A percentile compares a stretch with the other conserved stretches of the same genome.
These are phyloP conservation scores for Ophiostoma triangulosporum DNA, from an alignment of 2,329 filamentous ascomycete genomes.

Conservation along the genomic window DNA sequence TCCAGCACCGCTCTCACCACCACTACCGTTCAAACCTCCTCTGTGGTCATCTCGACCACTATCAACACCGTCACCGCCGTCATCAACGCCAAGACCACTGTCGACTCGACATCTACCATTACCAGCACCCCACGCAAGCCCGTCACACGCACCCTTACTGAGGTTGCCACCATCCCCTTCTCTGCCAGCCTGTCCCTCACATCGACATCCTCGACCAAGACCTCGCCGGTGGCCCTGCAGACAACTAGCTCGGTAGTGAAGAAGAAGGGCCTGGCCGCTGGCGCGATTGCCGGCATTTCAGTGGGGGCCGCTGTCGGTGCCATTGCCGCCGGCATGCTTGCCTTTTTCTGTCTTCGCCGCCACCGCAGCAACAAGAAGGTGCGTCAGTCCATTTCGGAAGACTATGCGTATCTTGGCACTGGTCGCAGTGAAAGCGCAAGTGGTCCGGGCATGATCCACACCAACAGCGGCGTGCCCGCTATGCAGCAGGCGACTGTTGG, in stretches of 20 bases:
- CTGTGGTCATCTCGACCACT: slow-evolving; percentile 1
- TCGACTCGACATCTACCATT: slow-evolving; percentile 13
- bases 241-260: not conserved
- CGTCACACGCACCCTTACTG: slow-evolving; percentile 13
- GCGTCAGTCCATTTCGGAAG: slow-evolving; percentile 4
- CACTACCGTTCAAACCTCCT: slow-evolving; percentile 5
- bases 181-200: not conserved
- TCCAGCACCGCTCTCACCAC: slow-evolving; percentile 2
- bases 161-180: slow-evolving; percentile 4
- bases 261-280: slow-evolving; percentile 4
- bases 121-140: slow-evolving; percentile 9
- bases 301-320: slow-evolving; percentile 10
- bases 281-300: slow-evolving; percentile 15
- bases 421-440: slow-evolving; percentile 16
- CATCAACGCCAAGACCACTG: slow-evolving; percentile 13
- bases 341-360: slow-evolving; percentile 4
- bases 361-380: not conserved
- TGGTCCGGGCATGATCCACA: not conserved
- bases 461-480: not conserved
- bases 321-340: slow-evolving; percentile 2
- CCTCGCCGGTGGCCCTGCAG: slow-evolving; percentile 2
- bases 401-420: slow-evolving; percentile 26
- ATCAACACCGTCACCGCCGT: slow-evolving; percentile 7
- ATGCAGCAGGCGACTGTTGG: not conserved
- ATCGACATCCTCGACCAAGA: not conserved